Evolutionary conservation across 768 basidiomycete genomes (phyloP).

Genomic region (Tricholoma bakamatsutake): DNA sequence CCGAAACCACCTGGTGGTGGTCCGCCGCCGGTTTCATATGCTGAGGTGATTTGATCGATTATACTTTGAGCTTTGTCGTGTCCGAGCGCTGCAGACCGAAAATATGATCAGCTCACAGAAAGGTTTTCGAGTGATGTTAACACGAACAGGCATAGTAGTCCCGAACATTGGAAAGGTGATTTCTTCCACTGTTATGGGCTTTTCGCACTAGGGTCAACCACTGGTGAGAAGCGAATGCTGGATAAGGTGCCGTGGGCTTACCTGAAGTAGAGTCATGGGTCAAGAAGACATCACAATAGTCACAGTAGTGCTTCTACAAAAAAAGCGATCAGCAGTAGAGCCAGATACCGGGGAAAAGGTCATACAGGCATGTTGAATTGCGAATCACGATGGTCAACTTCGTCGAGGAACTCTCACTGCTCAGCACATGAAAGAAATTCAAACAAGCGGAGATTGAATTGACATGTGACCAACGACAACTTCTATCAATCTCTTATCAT

Average conservation of each 20-base stretch:
- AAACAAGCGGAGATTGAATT: slow-evolving; percentile 25
- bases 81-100: slow-evolving; percentile 53
- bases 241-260: slow-evolving; percentile 23
- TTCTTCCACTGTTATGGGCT: slow-evolving; percentile 96
- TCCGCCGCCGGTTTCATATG: slow-evolving; percentile 82
- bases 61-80: slow-evolving; percentile 98
- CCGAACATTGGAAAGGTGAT: slow-evolving; percentile 92
- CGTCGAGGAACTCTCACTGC: slow-evolving; percentile 11
- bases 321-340: slow-evolving; percentile 4
- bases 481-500: slow-evolving; percentile 27
- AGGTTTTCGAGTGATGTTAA: background rate
- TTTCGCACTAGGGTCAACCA: slow-evolving; percentile 66
- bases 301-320: slow-evolving; percentile 84
- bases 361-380: slow-evolving; percentile 61
- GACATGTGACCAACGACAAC: slow-evolving; percentile 15
- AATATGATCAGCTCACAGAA: slow-evolving; percentile 4
- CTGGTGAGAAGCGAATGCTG: slow-evolving; percentile 7
- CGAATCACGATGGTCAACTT: slow-evolving; percentile 9
- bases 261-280: slow-evolving; percentile 95
- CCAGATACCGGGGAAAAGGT: slow-evolving; percentile 6
- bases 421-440: no score
- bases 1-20: slow-evolving; percentile 87
- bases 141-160: slow-evolving; percentile 92
- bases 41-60: slow-evolving; percentile 96
- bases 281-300: slow-evolving; percentile 90